Evolutionary conservation across 1,284 basidiomycete species (phyloP).

Genomic region (Pyrrhoderma noxium): DNA sequence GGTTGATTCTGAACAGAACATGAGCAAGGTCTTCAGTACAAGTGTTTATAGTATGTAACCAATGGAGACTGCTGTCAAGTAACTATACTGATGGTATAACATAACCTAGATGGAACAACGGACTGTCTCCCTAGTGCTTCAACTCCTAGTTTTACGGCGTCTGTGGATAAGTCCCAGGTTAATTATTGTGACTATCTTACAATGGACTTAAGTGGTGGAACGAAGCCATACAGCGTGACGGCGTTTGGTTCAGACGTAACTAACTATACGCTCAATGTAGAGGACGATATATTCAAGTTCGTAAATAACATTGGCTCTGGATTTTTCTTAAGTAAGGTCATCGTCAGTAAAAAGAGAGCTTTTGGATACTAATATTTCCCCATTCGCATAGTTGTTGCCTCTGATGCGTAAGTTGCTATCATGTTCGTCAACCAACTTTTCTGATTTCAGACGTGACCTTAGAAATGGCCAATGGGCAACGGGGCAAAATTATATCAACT

Average conservation of each 20-base stretch:
- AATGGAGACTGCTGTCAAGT: no score
- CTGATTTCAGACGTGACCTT: no score
- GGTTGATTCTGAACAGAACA: no score
- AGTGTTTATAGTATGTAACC: no score
- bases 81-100: no score
- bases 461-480: constrained; percentile 12
- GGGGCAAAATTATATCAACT: constrained; percentile 9
- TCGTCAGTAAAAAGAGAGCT: no score
- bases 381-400: constrained; percentile 7
- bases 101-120: neutral
- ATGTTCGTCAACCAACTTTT: no score
- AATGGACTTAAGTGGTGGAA: constrained; percentile 5
- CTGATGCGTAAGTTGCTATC: constrained; percentile 14
- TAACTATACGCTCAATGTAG: constrained; percentile 11
- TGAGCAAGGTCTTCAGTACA: no score
- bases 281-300: constrained; percentile 11
- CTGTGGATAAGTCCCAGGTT: constrained; percentile 7
- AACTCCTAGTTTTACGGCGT: constrained; percentile 1
- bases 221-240: constrained; percentile 11
- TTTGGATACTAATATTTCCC: no score
- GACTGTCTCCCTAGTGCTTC: constrained; percentile 11
- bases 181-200: constrained; percentile 12
- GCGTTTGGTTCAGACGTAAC: neutral
- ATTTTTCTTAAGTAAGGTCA: constrained; percentile 8
- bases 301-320: constrained; percentile 9